phyloP scores from a whole-genome alignment of 441 rosid species.

The Iberis amara region DNA sequence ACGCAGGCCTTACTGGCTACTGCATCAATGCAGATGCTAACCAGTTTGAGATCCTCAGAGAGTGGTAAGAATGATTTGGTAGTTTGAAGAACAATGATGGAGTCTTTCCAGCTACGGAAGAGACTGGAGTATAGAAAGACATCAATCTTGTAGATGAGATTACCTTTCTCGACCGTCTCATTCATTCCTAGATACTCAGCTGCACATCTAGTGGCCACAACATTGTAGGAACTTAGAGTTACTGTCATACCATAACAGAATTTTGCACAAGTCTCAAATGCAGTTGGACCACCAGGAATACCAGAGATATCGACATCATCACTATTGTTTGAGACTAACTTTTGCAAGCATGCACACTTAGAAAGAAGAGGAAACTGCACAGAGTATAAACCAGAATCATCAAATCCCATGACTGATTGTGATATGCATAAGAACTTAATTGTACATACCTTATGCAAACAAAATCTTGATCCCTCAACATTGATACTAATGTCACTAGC shows the following conservation, averaged over 20 bases:
- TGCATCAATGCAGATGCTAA: constrained; percentile 55
- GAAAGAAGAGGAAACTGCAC: constrained; percentile 82
- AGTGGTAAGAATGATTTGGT: constrained; percentile 70
- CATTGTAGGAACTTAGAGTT: constrained; percentile 79
- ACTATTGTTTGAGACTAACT: constrained; percentile 41
- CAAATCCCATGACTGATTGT: not conserved
- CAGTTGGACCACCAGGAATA: constrained; percentile 69
- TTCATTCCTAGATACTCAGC: constrained; percentile 96
- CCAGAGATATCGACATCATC: constrained; percentile 54
- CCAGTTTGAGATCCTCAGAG: constrained; percentile 73
- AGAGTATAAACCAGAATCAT: constrained; percentile 14
- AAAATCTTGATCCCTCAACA: constrained; percentile 55
- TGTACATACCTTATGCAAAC: constrained; percentile 66
- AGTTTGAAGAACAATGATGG: constrained; percentile 86
- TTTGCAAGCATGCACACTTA: constrained; percentile 58
- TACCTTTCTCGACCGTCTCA: constrained; percentile 75
- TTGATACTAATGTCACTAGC: constrained; percentile 54
- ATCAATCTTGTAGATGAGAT: constrained; percentile 77
- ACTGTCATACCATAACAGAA: constrained; percentile 93
- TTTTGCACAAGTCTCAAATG: constrained; percentile 92
- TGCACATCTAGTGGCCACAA: constrained; percentile 81
- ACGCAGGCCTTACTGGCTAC: constrained; percentile 59
- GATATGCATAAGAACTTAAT: not conserved
- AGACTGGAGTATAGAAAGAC: constrained; percentile 84
- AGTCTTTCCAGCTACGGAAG: constrained; percentile 93